Evolutionary conservation across 371 early-diverging fungal species (phyloP), one percentile per base, ranked within the genome.

Genomic region (Mortierella sp.): DNA sequence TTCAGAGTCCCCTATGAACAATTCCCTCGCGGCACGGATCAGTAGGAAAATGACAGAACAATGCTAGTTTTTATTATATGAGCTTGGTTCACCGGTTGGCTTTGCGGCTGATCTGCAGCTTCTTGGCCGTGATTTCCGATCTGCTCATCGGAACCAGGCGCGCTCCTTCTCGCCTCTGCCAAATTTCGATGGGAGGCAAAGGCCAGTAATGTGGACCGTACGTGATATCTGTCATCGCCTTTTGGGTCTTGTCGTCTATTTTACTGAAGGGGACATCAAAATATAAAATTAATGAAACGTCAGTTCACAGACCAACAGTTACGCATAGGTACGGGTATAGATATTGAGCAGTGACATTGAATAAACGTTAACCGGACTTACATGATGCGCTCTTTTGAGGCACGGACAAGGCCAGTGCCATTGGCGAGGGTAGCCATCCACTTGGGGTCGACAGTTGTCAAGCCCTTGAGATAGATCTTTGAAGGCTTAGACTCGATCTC

Each of bases 191-290:
- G 21, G 87, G 86, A 0, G 93, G 88, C 54, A 93, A 80, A 61
- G 88, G 88, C 93, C 93, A 93, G 42, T 85, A 82, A 59, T 89
- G 88, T 12, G 91, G 92, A 2, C 93, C 93, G 76, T 90, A 93
- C 50, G 84, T 86, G 23, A 76, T 70, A 32, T 76, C 78, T 14
- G 92, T 89, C 52, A 88, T 83, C 14, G 92, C 91, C 66, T 88
- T 83, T 44, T 89, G 89, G n/a, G 83, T 70, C 79, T 88, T 91
- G 53, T 83, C 82, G 60, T 88, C 88, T 61, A 86, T 86, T 62
- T 86, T 84, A 31, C 86, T 86, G n/a, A n/a, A n/a, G n/a, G n/a
- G n/a, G n/a, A n/a, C n/a, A n/a, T n/a, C n/a, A n/a, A n/a, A n/a
- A n/a, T n/a, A n/a, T n/a, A n/a, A n/a, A n/a, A n/a, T n/a, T n/a